Conservation (phyloP, 495 filamentous ascomycete species). For the Daldinia grandis region DNA sequence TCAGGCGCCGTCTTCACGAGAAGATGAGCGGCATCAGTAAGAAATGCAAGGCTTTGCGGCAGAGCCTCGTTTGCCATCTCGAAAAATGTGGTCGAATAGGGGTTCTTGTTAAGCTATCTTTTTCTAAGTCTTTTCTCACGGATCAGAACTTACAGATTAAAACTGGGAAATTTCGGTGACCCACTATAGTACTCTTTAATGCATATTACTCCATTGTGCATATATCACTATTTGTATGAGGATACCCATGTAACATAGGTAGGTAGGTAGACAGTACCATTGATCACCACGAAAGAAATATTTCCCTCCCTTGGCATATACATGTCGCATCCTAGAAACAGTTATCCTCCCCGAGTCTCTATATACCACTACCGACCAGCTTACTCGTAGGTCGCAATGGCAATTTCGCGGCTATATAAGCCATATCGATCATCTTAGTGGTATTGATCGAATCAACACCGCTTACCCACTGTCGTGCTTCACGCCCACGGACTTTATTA, state of each 20-base stretch:
- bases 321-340: background rate
- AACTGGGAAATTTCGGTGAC: slow-evolving; percentile 18
- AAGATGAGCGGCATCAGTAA: slow-evolving; percentile 62
- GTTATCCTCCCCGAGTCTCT: background rate
- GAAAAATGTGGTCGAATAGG: background rate
- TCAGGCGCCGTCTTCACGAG: slow-evolving; percentile 55
- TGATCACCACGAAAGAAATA: background rate
- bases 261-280: background rate
- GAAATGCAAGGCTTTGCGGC: slow-evolving; percentile 47
- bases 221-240: background rate
- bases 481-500: slow-evolving; percentile 58
- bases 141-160: no score
- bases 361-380: slow-evolving; percentile 8
- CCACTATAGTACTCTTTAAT: background rate
- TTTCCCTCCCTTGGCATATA: background rate
- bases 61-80: slow-evolving; percentile 45
- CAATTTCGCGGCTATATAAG: slow-evolving; percentile 59
- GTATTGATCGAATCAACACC: slow-evolving; percentile 60
- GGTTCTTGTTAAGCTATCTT: background rate
- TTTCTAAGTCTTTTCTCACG: background rate
- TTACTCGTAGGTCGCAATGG: slow-evolving; percentile 51
- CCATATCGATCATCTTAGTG: slow-evolving; percentile 63
- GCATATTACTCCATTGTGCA: background rate
- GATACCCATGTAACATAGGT: no score
- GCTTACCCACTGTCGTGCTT: slow-evolving; percentile 60